Percentiles rank a stretch among this genome's conserved stretches.
phyloP scores from a whole-genome alignment of 1,139 yeast species.

The Hyphopichia khmerensis region DNA sequence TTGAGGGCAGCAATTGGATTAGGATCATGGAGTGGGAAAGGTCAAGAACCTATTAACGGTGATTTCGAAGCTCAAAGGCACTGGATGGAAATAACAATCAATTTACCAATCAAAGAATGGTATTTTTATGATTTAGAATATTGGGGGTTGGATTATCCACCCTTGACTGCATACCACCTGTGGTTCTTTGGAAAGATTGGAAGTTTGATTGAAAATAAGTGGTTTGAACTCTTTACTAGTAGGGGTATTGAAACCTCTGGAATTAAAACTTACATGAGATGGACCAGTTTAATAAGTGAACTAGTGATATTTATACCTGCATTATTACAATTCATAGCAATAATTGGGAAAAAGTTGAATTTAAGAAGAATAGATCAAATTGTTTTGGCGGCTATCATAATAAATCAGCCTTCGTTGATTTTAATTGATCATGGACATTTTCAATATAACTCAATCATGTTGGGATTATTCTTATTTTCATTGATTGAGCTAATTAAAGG shows the following conservation, averaged over 20 bases:
- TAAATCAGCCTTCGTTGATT: constrained; percentile 78
- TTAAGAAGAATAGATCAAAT: constrained; percentile 73
- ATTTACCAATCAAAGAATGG: constrained; percentile 77
- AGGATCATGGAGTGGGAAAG: constrained; percentile 80
- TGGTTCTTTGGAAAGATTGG: constrained; percentile 79
- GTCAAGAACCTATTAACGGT: constrained; percentile 77
- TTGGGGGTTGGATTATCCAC: constrained; percentile 99
- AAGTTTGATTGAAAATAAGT: constrained; percentile 52
- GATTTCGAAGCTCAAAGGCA: constrained; percentile 98
- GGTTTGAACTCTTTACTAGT: constrained; percentile 76
- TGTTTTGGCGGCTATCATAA: constrained; percentile 67
- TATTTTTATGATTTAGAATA: constrained; percentile 84
- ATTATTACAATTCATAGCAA: constrained; percentile 62
- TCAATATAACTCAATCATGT: constrained; percentile 92
- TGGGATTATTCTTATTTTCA: constrained; percentile 75
- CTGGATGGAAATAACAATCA: constrained; percentile 90
- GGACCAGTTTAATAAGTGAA: constrained; percentile 76
- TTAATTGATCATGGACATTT: constrained; percentile 97
- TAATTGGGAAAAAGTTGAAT: constrained; percentile 59
- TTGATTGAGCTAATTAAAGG: constrained; percentile 65
- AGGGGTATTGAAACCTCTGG: constrained; percentile 71
- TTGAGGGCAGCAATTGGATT: constrained; percentile 84
- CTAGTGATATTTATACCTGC: constrained; percentile 76
- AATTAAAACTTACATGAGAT: constrained; percentile 80
- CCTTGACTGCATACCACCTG: constrained; percentile 92